Evolutionary conservation across 2,329 filamentous ascomycete species (phyloP), one percentile per base, ranked within the genome.

Genomic region (Apiospora pterosperma): DNA sequence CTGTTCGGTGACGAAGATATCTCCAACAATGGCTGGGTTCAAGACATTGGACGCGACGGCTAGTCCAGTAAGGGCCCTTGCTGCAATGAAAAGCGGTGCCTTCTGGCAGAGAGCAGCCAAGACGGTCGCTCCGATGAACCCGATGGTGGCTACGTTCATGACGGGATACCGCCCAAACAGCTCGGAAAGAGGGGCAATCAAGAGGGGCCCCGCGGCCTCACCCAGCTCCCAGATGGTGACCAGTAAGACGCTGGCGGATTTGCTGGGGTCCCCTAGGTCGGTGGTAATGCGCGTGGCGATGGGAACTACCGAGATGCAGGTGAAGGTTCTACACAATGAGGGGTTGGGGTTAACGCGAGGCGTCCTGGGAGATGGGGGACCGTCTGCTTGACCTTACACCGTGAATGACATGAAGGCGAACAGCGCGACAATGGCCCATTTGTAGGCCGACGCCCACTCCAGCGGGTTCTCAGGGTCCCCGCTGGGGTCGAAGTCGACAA

Each of bases 191-290:
- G 89, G 88, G 11, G 87, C 88, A 70, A 88, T 85, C 36, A 89
- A 75, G 1, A 85, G 75, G 1, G 88, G 87, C 0, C 87, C 88
- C 7, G 86, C 83, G 2, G 85, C 85, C 68, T 89, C 87, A 66
- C 90, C 89, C 0, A 92, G 82, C 66, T 93, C 85, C 81, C 90
- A 90, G 65, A 92, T 87, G 0, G 89, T 91, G 10, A 92, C 87
- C 63, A 92, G 86, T 55, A 93, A 78, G 42, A 85, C 83, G 69
- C 78, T 81, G 19, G 83, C 78, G 0, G 82, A 81, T 64, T 81
- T 81, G 73, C 77, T 78, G 34, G 76, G 70, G 12, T 69, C 62
- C 64, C 79, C 73, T 59, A 82, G 78, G 64, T 88, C 84, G 2
- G 75, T 69, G 25, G 84, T 80, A 67, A 88, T 87, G 59, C 76